These are phyloP conservation scores for Albugo candida DNA, from an alignment of 352 stramenopile genomes.

Conservation along the genomic window DNA sequence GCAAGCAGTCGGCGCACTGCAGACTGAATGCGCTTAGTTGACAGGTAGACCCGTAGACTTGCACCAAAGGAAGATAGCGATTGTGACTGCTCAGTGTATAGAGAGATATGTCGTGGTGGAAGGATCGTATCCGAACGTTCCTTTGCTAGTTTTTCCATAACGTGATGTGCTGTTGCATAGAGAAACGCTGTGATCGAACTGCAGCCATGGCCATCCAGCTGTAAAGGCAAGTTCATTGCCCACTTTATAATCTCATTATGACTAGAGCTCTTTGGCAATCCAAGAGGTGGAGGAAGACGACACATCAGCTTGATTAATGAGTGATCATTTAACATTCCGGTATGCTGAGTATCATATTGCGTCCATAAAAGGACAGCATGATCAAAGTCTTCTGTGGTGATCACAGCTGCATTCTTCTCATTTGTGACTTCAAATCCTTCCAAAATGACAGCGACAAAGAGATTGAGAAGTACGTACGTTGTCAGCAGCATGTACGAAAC, in stretches of 20 bases:
- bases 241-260: conserved; percentile 1
- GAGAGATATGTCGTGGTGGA: conserved; percentile 9
- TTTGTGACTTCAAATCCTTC: conserved; percentile 49
- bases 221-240: conserved; percentile 14
- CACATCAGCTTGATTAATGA: conserved; percentile 19
- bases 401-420: conserved; percentile 16
- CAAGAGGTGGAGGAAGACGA: conserved; percentile 18
- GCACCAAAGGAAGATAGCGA: too few species aligned
- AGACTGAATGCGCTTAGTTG: conserved; percentile 19
- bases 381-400: conserved; percentile 19
- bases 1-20: conserved; percentile 4
- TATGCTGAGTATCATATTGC: conserved; percentile 15
- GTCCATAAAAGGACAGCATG: conserved; percentile 16
- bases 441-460: conserved; percentile 67
- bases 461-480: conserved; percentile 52
- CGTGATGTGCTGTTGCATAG: conserved; percentile 11
- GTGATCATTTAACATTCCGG: conserved; percentile 18
- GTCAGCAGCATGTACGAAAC: conserved; percentile 35
- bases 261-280: conserved; percentile 6
- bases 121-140: conserved; percentile 15
- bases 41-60: conserved; percentile 1
- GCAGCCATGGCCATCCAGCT: conserved; percentile 11
- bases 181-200: conserved; percentile 22
- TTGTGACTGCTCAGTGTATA: conserved; percentile 3
- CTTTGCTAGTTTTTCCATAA: conserved; percentile 14